Evolutionary conservation across 2,329 filamentous ascomycete genomes (phyloP).

Genomic region (Aspergillus carbonarius): DNA sequence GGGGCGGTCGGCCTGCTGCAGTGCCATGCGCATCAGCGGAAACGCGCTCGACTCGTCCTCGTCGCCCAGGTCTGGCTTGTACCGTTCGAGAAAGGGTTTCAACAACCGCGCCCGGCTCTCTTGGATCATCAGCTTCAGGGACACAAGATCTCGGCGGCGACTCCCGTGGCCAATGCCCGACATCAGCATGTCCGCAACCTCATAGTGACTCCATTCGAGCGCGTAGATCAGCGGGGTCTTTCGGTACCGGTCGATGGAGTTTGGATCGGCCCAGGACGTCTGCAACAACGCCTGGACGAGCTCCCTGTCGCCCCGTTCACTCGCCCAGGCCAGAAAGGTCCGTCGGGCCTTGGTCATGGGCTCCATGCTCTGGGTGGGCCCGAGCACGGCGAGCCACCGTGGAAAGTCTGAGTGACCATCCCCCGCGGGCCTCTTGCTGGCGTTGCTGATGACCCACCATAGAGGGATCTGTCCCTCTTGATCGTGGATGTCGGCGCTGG

Average conservation of each 20-base stretch:
- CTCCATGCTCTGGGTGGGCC: conserved; percentile 8
- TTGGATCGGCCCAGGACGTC: conserved; percentile 16
- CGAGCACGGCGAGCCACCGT: conserved; percentile 8
- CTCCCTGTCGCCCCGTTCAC: conserved; percentile 11
- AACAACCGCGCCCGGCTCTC: conserved; percentile 13
- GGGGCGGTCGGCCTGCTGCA: conserved; percentile 19
- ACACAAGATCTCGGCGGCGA: conserved; percentile 12
- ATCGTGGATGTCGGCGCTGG: conserved; percentile 15
- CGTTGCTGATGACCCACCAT: conserved; percentile 15
- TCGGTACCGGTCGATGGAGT: conserved; percentile 15
- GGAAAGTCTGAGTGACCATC: neutral
- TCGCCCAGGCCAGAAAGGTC: conserved; percentile 19
- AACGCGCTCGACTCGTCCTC: conserved; percentile 14
- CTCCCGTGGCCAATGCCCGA: neutral
- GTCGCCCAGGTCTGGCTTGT: conserved; percentile 6
- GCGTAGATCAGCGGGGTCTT: conserved; percentile 18
- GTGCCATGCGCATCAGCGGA: conserved; percentile 14
- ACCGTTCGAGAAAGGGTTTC: conserved; percentile 16
- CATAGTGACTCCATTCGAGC: conserved; percentile 17
- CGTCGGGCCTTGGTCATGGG: conserved; percentile 17
- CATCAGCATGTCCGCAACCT: conserved; percentile 14
- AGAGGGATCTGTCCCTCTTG: conserved; percentile 15
- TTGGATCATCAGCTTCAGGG: conserved; percentile 14
- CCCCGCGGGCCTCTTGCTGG: neutral
- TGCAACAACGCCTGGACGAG: conserved; percentile 10